phyloP scores from a whole-genome alignment of 2,329 filamentous ascomycete species.

The Claviceps lovelessii region DNA sequence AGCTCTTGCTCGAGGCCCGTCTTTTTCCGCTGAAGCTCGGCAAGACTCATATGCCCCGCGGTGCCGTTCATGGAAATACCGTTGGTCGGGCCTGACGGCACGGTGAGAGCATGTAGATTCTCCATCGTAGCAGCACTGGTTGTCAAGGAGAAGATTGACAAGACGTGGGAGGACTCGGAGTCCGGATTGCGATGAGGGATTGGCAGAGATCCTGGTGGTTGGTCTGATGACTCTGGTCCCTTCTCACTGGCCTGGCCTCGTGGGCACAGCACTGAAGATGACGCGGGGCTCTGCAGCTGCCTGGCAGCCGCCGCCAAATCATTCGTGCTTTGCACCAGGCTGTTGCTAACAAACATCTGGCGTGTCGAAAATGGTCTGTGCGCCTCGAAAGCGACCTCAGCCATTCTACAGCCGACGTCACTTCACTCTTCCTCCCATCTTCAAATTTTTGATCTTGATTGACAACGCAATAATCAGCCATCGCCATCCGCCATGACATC shows the following conservation, averaged over 20 bases:
- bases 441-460: not conserved
- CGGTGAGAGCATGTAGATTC: conserved; percentile 43
- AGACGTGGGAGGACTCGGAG: not conserved
- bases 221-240: not conserved
- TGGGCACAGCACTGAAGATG: not conserved
- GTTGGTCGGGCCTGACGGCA: conserved; percentile 61
- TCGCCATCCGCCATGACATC: conserved; percentile 49
- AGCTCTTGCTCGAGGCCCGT: conserved; percentile 76
- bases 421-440: not conserved
- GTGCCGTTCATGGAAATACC: conserved; percentile 45
- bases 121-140: conserved; percentile 25
- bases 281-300: not conserved
- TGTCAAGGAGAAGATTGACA: not conserved
- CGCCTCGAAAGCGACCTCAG: conserved; percentile 1
- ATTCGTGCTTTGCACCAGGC: not conserved
- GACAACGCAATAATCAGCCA: not conserved
- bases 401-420: conserved; percentile 8
- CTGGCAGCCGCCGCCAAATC: not conserved
- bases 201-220: not conserved
- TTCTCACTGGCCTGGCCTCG: not conserved
- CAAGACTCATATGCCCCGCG: conserved; percentile 51
- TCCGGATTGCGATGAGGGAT: not conserved
- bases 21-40: conserved; percentile 73
- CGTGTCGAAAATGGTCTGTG: conserved; percentile 2
- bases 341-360: not conserved